These are phyloP conservation scores for Phialophora expanda DNA, from an alignment of 2,329 filamentous ascomycete species.

Conservation along the genomic window DNA sequence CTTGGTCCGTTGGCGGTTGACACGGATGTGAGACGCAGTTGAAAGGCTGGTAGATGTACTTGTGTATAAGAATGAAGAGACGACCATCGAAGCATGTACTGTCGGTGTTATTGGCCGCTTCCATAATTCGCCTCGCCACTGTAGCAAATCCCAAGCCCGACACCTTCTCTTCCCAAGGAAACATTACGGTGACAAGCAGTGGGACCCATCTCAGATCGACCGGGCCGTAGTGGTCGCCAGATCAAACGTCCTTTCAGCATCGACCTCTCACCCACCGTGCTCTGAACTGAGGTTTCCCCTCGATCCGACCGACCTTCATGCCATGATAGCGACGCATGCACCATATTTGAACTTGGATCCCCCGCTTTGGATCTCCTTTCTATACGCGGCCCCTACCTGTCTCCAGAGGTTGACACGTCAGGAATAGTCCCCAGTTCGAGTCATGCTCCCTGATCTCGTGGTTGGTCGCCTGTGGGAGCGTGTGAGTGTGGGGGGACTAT, in stretches of 20 bases:
- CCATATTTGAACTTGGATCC: not conserved
- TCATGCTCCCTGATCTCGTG: no score
- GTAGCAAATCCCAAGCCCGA: not conserved
- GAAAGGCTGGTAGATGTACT: not conserved
- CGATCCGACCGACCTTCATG: not conserved
- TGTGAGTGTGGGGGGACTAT: no score
- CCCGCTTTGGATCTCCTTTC: not conserved
- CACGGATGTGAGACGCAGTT: slow-evolving; percentile 23
- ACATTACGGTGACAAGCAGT: not conserved
- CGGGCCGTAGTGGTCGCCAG: not conserved
- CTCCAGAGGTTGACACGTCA: no score
- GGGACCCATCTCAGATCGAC: not conserved
- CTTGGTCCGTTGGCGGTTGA: slow-evolving; percentile 19
- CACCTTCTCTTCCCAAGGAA: not conserved
- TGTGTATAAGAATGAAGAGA: not conserved
- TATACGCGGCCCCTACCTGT: no score
- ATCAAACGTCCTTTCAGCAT: not conserved
- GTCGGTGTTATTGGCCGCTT: not conserved
- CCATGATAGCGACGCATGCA: not conserved
- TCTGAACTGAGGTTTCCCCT: not conserved
- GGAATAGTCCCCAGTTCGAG: no score
- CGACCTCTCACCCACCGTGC: not conserved
- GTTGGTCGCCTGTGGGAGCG: no score
- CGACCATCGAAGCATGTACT: not conserved
- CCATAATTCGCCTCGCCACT: no score